Evolutionary conservation across 1,284 basidiomycete species (phyloP), one percentile per base, ranked within the genome.

Genomic region (Malassezia caprae): DNA sequence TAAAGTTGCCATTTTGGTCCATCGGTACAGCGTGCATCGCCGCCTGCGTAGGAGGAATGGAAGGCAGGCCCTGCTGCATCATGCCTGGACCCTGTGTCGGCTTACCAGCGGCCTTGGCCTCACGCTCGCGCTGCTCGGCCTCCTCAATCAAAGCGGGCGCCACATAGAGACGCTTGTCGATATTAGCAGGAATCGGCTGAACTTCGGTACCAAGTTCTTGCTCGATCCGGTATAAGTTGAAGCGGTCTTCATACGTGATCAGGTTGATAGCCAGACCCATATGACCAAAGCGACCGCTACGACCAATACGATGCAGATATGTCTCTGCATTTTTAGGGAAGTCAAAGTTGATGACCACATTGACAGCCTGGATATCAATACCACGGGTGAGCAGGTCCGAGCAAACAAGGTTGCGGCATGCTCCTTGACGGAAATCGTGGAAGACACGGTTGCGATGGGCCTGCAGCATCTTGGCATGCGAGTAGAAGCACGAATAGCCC

Each of bases 401-500:
- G 79, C 94, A 98, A 72, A 98, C 93, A 63, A 98, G 83, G 78
- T 96, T 98, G 66, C 93, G 86, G 79, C 91, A 96, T 53, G 91
- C 89, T 62, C 93, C 93, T 72, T 90, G 90, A 64, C 93, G 85
- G 83, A 98, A 98, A 77, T 98, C 93, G 79, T 98, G 94, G 82
- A 98, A 98, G 65, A 98, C 94, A 72, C 93, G 86, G 79, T 98
- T 98, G 62, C 94, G 89, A 77, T 96, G 90, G 31, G 86, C 85
- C 78, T 98, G 94, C 15, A 96, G 84, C 94, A 98, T 98, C 79
- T 94, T 94, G 51, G 93, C 94, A 76, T 98, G 93, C 53, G 93
- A 96, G 81, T 96, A 98, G 83, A 98, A 98, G 80, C 94, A 98
- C 47, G 91, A 96, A 78, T 98, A 98, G 66, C 94, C 94, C 51